These are phyloP conservation scores for Akanthomyces uredinophilus DNA, from an alignment of 2,329 filamentous ascomycete species.

Conservation along the genomic window DNA sequence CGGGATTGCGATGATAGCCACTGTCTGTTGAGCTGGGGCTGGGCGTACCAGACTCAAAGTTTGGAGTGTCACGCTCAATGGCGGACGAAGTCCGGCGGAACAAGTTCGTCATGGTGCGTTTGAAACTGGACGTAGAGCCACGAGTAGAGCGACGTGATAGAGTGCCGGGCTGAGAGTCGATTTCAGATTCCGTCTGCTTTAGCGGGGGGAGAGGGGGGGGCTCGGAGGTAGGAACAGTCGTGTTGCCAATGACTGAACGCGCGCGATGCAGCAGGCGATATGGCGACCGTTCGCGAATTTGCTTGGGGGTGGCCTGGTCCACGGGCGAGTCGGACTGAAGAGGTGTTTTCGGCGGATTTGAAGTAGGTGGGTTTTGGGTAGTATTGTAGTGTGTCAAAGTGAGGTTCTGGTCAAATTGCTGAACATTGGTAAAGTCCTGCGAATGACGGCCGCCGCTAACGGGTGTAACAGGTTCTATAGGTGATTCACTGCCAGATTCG, in stretches of 20 bases:
- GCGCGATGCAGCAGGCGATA: conserved; percentile 3
- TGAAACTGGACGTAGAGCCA: conserved; percentile 40
- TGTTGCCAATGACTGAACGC: conserved; percentile 12
- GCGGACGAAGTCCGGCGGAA: conserved; percentile 40
- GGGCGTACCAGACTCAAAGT: conserved; percentile 19
- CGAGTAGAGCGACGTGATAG: conserved; percentile 38
- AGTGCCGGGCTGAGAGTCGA: conserved; percentile 22
- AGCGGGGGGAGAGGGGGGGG: neutral
- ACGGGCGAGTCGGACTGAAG: conserved; percentile 1
- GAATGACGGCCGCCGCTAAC: conserved; percentile 52
- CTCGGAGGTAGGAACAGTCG: neutral
- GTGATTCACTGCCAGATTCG: conserved; percentile 55
- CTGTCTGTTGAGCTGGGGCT: conserved; percentile 15
- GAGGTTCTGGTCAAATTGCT: conserved; percentile 32
- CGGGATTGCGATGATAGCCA: conserved; percentile 24
- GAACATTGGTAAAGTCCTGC: conserved; percentile 45
- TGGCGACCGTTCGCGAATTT: conserved; percentile 13
- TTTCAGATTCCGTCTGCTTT: neutral
- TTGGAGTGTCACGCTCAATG: conserved; percentile 22
- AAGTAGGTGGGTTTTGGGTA: conserved; percentile 8
- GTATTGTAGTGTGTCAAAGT: conserved; percentile 12
- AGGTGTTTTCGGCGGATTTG: conserved; percentile 7
- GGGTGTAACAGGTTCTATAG: conserved; percentile 57
- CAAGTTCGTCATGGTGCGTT: conserved; percentile 46
- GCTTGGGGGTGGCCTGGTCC: conserved; percentile 14